Evolutionary conservation across 768 basidiomycete genomes (phyloP), one percentile per base, ranked within the genome.

Genomic region (Tulasnella sp.): DNA sequence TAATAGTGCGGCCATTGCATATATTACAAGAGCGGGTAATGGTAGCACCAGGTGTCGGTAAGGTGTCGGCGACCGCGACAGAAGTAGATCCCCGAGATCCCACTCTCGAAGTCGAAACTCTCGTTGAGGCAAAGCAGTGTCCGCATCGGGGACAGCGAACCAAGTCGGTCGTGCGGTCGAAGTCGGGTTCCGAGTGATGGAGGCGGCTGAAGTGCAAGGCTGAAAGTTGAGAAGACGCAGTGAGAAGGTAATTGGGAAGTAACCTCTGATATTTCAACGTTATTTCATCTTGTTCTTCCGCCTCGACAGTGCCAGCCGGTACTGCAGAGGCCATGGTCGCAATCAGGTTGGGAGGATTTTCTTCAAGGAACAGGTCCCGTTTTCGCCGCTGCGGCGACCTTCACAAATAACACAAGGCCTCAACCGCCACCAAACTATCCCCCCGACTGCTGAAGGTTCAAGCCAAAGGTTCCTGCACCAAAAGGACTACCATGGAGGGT

Each of bases 101-200:
- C 25, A 29, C 31, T 12, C 69, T 38, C 2, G 36, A 19, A 36
- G 29, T 38, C n/a, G 69, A 70, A 12, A 70, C 40, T 14, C 69
- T 70, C 19, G 69, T 70, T 8, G 52, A 67, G 38, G 73, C 52
- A n/a, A 67, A 36, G 42, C 64, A 58, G 39, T 74, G 45, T 25
- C 73, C 73, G 25, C 73, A 74, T 17, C 73, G 73, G 11, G 73
- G 37, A 58, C 73, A 74, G 73, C 37, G 36, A 58, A 40, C 29
- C 25, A 25, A 19, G 1, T 37, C 29, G 2, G 36, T 25, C 29
- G 31, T 12, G 58, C 6, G 14, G 58, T 72, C 40, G 25, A 58
- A 34, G 73, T 14, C 52, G 17, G 36, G 19, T 52, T n/a, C 38
- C 54, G 52, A 39, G 73, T 9, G 31, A 3, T n/a, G n/a, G 6